These are phyloP conservation scores for Lactarius hengduanensis DNA, from an alignment of 768 basidiomycete species.

Conservation along the genomic window DNA sequence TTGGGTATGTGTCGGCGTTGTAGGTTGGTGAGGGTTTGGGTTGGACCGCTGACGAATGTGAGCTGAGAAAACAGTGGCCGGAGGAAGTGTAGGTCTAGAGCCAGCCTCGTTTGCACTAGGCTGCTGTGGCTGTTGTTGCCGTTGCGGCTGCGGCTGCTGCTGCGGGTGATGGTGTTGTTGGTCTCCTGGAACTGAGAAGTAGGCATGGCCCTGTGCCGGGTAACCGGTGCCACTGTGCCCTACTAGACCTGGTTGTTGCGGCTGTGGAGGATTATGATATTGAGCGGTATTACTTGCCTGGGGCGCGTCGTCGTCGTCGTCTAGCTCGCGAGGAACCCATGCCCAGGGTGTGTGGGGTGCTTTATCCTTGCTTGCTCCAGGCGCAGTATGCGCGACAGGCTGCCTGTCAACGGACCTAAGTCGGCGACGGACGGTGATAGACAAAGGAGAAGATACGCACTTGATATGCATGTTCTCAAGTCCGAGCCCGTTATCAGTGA, in stretches of 20 bases:
- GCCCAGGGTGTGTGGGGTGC: conserved; percentile 66
- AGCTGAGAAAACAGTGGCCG: conserved; percentile 25
- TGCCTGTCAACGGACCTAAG: conserved; percentile 6
- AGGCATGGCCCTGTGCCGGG: conserved; percentile 23
- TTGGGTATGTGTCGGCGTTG: conserved; percentile 13
- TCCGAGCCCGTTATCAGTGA: conserved; percentile 63
- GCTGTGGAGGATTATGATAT: conserved; percentile 23
- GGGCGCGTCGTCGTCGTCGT: conserved; percentile 31
- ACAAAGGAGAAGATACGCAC: conserved; percentile 41
- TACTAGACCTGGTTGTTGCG: conserved; percentile 23
- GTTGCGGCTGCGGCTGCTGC: neutral
- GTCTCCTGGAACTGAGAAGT: conserved; percentile 23
- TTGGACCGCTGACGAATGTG: conserved; percentile 23
- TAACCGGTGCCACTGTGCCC: conserved; percentile 11
- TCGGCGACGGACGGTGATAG: neutral
- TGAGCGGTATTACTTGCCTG: conserved; percentile 20
- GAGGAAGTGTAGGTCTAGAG: conserved; percentile 22
- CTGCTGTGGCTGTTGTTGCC: neutral
- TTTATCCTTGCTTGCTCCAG: conserved; percentile 31
- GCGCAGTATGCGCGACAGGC: neutral
- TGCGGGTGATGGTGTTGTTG: conserved; percentile 16
- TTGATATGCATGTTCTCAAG: conserved; percentile 63
- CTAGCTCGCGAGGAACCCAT: conserved; percentile 58
- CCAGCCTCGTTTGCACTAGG: neutral
- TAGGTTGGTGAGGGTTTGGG: conserved; percentile 25